These are phyloP conservation scores for Plasmodium knowlesi DNA, from an alignment of 169 alveolate species.

Conservation along the genomic window DNA sequence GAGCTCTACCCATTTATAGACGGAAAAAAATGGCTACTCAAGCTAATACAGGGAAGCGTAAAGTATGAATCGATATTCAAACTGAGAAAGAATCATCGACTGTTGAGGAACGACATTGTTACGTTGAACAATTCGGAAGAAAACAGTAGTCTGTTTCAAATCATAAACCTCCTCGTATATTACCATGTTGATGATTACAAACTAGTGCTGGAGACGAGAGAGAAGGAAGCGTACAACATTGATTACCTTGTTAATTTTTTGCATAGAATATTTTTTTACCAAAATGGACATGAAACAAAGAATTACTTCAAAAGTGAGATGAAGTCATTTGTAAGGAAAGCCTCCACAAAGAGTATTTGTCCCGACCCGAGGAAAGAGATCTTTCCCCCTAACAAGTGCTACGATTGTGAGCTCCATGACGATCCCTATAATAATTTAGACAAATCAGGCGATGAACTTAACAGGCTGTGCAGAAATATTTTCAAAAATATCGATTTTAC, in stretches of 20 bases:
- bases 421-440: background rate
- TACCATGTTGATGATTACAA: conserved; percentile 26
- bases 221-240: conserved; percentile 27
- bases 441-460: background rate
- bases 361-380: background rate
- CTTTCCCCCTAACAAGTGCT: background rate
- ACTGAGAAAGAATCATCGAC: conserved; percentile 5
- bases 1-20: background rate
- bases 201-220: conserved; percentile 37
- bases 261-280: conserved; percentile 43
- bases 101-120: conserved; percentile 36
- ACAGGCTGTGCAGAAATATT: conserved; percentile 17
- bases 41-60: background rate
- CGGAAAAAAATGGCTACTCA: background rate
- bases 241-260: conserved; percentile 7
- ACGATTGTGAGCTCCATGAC: background rate
- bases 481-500: conserved; percentile 32
- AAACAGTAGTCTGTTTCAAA: conserved; percentile 20
- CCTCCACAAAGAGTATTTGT: background rate
- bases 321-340: background rate
- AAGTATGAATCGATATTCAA: conserved; percentile 52
- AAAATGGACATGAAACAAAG: conserved; percentile 9
- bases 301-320: conserved; percentile 27
- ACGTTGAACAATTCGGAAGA: conserved; percentile 39
- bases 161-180: conserved; percentile 47